Conservation (phyloP, 495 filamentous ascomycete genomes). For the Chaetomium cochliodes region DNA sequence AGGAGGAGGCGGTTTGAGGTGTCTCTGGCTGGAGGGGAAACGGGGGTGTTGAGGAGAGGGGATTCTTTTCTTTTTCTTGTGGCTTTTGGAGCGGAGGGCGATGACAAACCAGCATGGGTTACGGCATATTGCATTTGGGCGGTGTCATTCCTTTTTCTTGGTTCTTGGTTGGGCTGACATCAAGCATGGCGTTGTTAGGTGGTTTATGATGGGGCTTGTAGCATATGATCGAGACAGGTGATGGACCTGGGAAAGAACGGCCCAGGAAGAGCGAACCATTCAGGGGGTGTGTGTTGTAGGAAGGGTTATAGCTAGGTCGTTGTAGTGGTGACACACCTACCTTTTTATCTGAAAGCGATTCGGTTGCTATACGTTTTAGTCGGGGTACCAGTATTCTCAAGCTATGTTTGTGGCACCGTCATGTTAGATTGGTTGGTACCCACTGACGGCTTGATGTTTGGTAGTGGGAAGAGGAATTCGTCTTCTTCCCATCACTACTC, state of each 20-base stretch:
- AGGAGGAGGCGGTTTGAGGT: constrained; percentile 20
- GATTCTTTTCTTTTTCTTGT: background rate
- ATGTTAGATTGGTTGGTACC: no score
- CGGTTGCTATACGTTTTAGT: no score
- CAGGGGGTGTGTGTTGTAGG: background rate
- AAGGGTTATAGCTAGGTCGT: background rate
- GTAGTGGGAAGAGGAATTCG: no score
- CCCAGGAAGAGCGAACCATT: background rate
- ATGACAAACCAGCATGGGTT: background rate
- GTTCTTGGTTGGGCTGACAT: background rate
- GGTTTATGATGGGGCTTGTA: background rate
- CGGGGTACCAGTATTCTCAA: no score
- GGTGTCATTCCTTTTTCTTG: background rate
- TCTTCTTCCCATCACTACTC: no score
- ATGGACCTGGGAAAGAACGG: background rate
- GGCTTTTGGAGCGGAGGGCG: background rate
- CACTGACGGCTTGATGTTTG: no score
- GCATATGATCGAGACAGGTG: background rate
- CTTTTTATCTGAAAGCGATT: no score
- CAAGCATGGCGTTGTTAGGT: background rate
- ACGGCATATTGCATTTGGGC: constrained; percentile 2
- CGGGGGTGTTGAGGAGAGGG: background rate
- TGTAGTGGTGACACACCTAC: no score
- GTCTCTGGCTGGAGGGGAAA: background rate
- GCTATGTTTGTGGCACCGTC: no score